Conservation (phyloP, 257 asterid genomes). For the Forsythia viridissima region DNA sequence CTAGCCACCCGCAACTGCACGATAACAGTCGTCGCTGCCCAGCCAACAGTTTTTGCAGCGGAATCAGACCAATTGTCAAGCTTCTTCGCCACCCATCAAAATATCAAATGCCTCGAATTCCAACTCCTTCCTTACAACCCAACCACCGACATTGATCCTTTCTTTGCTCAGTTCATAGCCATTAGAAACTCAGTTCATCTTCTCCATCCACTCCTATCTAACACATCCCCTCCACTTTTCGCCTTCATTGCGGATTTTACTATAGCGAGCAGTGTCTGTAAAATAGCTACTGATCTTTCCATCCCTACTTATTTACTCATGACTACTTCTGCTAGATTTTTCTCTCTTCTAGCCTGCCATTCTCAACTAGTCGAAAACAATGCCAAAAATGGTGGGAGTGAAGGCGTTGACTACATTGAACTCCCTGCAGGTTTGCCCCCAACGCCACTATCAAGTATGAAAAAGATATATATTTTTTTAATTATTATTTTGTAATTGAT, state of each 20-base stretch:
- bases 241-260: constrained; percentile 39
- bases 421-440: constrained; percentile 32
- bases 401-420: neutral
- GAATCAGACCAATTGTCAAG: constrained; percentile 38
- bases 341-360: constrained; percentile 35
- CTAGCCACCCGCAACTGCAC: constrained; percentile 40
- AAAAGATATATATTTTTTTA: no score
- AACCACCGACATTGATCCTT: constrained; percentile 42
- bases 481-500: no score
- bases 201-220: constrained; percentile 30
- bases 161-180: constrained; percentile 42
- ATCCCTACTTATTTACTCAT: constrained; percentile 22
- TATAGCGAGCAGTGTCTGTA: constrained; percentile 4
- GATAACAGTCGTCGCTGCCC: constrained; percentile 45
- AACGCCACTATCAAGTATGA: constrained; percentile 35
- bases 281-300: constrained; percentile 17
- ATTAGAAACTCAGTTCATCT: constrained; percentile 44
- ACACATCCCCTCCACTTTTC: constrained; percentile 37
- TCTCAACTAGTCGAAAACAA: constrained; percentile 23
- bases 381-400: neutral
- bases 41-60: constrained; percentile 44
- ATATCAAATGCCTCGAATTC: constrained; percentile 34
- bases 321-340: constrained; percentile 45
- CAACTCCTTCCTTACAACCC: constrained; percentile 32
- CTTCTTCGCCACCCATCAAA: constrained; percentile 35